Evolutionary conservation across 139 green algal species (phyloP).

Genomic region (Diplosphaera chodatii): DNA sequence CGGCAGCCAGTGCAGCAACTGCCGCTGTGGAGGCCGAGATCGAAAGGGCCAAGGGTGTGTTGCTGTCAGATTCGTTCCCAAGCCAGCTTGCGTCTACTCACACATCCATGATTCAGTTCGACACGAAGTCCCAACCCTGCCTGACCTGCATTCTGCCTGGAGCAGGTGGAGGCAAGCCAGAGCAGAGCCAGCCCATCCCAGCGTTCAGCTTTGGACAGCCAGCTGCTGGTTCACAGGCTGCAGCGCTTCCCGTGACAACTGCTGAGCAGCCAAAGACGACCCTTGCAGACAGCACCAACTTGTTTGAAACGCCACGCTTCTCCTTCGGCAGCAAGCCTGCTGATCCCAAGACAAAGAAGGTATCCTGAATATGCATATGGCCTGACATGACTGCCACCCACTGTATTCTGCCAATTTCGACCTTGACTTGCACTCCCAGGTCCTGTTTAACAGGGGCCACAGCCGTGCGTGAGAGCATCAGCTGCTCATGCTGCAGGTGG

Average conservation of each 20-base stretch:
- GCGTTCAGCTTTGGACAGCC: constrained; percentile 2
- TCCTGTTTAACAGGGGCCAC: too few relatives aligned
- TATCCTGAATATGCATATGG: too few relatives aligned
- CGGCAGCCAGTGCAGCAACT: not conserved
- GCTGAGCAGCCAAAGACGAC: not conserved
- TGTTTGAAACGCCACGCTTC: not conserved
- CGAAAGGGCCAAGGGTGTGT: not conserved
- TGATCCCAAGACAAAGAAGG: not conserved
- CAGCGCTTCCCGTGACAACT: not conserved
- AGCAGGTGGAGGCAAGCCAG: not conserved
- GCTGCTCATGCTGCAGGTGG: not conserved
- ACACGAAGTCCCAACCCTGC: too few relatives aligned
- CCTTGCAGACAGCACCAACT: not conserved
- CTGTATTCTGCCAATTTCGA: too few relatives aligned
- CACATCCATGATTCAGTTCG: too few relatives aligned
- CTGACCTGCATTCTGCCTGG: too few relatives aligned
- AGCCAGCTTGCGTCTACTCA: too few relatives aligned
- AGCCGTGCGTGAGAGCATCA: too few relatives aligned
- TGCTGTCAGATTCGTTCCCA: too few relatives aligned
- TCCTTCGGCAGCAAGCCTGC: not conserved
- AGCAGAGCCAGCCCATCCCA: not conserved
- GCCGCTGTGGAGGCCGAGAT: not conserved
- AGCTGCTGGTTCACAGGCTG: not conserved
- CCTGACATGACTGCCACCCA: too few relatives aligned
- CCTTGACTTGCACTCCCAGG: too few relatives aligned